phyloP scores from a whole-genome alignment of 2,329 filamentous ascomycete genomes.

The Didymellaceae sp. region DNA sequence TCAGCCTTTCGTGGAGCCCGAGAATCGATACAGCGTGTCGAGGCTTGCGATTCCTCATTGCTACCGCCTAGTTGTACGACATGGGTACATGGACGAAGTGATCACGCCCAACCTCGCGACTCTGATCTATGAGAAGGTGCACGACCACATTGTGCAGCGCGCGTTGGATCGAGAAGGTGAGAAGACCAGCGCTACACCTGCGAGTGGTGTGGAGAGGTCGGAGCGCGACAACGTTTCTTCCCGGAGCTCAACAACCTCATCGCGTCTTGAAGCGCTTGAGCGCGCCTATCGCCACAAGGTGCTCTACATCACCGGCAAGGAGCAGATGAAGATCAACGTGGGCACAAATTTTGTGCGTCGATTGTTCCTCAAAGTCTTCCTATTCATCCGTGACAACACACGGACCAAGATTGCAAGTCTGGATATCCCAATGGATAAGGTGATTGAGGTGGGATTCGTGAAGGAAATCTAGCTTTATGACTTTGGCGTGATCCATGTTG shows the following conservation, averaged over 20 bases:
- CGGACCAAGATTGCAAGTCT: constrained; percentile 70
- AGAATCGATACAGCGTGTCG: constrained; percentile 58
- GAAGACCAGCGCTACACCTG: constrained; percentile 15
- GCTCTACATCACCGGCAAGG: constrained; percentile 64
- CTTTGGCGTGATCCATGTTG: too few species aligned
- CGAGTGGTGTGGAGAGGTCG: constrained; percentile 4
- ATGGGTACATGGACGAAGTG: constrained; percentile 76
- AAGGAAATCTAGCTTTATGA: constrained; percentile 62
- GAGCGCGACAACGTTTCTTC: constrained; percentile 10
- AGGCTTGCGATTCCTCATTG: constrained; percentile 63
- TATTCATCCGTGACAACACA: constrained; percentile 72
- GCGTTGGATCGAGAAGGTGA: constrained; percentile 39
- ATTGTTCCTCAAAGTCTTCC: constrained; percentile 60
- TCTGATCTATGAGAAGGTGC: constrained; percentile 64
- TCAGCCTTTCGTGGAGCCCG: constrained; percentile 53
- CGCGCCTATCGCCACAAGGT: constrained; percentile 56
- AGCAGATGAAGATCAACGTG: constrained; percentile 48
- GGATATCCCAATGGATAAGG: constrained; percentile 63
- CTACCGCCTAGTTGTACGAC: constrained; percentile 72
- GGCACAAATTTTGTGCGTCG: constrained; percentile 54
- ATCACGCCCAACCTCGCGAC: constrained; percentile 67
- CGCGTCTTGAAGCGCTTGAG: constrained; percentile 47
- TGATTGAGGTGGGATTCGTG: constrained; percentile 73
- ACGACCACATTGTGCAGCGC: constrained; percentile 45
- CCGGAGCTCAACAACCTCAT: constrained; percentile 31